A percentile compares a stretch with the other conserved stretches of the same genome.
Conservation (phyloP, 345 rosid genomes). For the Turritis glabra region DNA sequence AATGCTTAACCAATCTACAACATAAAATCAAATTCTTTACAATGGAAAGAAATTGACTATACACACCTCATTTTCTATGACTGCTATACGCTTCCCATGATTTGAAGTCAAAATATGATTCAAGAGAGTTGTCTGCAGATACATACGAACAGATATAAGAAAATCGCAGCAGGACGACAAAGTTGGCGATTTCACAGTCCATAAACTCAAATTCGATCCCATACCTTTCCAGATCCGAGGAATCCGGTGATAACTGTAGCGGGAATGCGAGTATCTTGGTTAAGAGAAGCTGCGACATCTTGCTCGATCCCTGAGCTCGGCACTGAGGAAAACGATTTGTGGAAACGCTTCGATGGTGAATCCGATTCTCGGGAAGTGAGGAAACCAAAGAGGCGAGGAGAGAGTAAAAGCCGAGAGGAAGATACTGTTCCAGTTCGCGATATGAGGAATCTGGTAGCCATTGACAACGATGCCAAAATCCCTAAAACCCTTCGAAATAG, state of each 20-base stretch:
- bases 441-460: not conserved
- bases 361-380: not conserved
- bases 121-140: conserved; percentile 51
- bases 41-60: not conserved
- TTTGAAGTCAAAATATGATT: conserved; percentile 73
- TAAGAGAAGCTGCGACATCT: not conserved
- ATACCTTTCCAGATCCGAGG: not conserved
- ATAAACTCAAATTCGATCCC: not conserved
- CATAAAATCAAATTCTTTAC: not conserved
- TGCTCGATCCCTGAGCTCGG: not conserved
- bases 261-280: not conserved
- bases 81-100: conserved; percentile 79
- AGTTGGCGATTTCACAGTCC: not conserved
- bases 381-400: not conserved
- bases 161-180: not conserved
- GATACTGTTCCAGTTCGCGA: not conserved
- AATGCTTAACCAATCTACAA: not conserved
- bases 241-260: not conserved
- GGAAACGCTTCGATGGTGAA: not conserved
- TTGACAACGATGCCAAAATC: not conserved
- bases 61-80: conserved; percentile 70
- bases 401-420: not conserved
- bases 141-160: not conserved
- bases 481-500: not conserved
- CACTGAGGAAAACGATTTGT: not conserved